A percentile compares a stretch with the other conserved stretches of the same genome.
phyloP scores from a whole-genome alignment of 2,329 filamentous ascomycete species.

The Curvularia eragrostidis region DNA sequence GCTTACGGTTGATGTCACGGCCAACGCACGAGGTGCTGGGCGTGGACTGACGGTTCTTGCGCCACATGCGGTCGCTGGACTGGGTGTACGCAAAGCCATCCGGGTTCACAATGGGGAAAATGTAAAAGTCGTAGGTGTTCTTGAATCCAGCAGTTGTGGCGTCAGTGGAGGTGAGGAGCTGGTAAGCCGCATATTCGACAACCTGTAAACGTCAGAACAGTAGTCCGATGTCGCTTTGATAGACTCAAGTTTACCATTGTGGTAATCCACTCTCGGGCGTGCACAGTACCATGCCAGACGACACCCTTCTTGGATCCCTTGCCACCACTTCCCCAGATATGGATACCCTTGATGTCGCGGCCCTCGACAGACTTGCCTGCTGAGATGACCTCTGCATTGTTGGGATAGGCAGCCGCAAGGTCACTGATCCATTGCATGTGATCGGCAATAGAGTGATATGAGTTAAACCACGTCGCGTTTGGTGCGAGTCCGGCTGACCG shows the following conservation, averaged over 20 bases:
- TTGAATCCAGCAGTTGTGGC: conserved; percentile 52
- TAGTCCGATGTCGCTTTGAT: neutral
- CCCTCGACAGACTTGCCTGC: conserved; percentile 47
- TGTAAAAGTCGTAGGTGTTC: conserved; percentile 70
- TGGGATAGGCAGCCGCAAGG: conserved; percentile 44
- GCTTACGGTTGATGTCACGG: conserved; percentile 47
- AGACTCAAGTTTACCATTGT: conserved; percentile 31
- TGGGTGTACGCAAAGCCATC: conserved; percentile 51
- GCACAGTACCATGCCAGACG: conserved; percentile 49
- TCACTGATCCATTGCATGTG: conserved; percentile 45
- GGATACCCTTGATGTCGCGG: conserved; percentile 49
- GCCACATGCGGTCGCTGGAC: conserved; percentile 48
- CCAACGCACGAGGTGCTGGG: conserved; percentile 43
- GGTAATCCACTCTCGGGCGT: conserved; percentile 50
- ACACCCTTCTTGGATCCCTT: conserved; percentile 48
- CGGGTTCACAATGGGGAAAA: conserved; percentile 54
- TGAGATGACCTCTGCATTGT: conserved; percentile 44
- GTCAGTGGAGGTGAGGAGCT: conserved; percentile 44
- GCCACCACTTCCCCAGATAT: conserved; percentile 49
- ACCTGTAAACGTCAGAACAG: conserved; percentile 24
- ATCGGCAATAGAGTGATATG: conserved; percentile 47
- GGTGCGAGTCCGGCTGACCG: conserved; percentile 37
- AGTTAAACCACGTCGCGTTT: conserved; percentile 46
- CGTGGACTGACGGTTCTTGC: conserved; percentile 48
- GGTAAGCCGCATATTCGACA: conserved; percentile 48